A percentile compares a stretch with the other conserved stretches of the same genome.
phyloP scores from a whole-genome alignment of 352 stramenopile genomes.

The Thalassiosira sp. region DNA sequence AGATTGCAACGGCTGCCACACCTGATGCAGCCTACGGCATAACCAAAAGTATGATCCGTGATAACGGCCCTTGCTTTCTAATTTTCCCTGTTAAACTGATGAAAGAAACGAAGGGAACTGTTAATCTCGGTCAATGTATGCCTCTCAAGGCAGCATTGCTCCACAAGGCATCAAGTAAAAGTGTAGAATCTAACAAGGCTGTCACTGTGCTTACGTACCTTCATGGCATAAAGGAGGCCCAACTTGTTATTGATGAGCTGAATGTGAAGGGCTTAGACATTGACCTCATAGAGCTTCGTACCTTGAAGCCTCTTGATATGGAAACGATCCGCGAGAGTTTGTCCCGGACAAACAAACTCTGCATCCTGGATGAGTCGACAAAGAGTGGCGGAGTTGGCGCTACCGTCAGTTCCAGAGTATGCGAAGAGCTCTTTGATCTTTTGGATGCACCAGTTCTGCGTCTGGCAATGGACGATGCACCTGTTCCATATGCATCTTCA shows the following conservation, averaged over 20 bases:
- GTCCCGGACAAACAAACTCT: conserved; percentile 84
- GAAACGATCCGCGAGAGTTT: conserved; percentile 86
- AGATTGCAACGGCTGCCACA: conserved; percentile 87
- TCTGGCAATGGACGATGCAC: conserved; percentile 80
- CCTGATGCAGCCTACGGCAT: conserved; percentile 87
- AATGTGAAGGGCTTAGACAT: conserved; percentile 85
- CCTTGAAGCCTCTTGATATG: conserved; percentile 88
- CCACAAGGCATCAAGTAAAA: conserved; percentile 79
- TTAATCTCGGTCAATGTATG: conserved; percentile 84
- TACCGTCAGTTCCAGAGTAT: conserved; percentile 85
- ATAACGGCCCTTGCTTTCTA: conserved; percentile 89
- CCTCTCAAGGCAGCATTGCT: conserved; percentile 86
- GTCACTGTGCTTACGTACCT: conserved; percentile 90
- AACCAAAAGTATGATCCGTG: conserved; percentile 89
- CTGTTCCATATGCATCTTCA: conserved; percentile 72
- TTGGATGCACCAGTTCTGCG: conserved; percentile 72
- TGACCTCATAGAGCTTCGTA: conserved; percentile 88
- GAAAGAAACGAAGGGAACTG: conserved; percentile 86
- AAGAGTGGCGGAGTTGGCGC: conserved; percentile 86
- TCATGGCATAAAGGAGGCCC: conserved; percentile 88
- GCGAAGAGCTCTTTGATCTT: conserved; percentile 64
- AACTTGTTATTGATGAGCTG: conserved; percentile 80
- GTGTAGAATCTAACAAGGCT: conserved; percentile 78
- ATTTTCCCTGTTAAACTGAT: conserved; percentile 91
- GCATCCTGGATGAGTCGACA: conserved; percentile 88